Base-by-base conservation (phyloP, 129 eudicot genomes). In the Saposhnikovia divaricata region DNA sequence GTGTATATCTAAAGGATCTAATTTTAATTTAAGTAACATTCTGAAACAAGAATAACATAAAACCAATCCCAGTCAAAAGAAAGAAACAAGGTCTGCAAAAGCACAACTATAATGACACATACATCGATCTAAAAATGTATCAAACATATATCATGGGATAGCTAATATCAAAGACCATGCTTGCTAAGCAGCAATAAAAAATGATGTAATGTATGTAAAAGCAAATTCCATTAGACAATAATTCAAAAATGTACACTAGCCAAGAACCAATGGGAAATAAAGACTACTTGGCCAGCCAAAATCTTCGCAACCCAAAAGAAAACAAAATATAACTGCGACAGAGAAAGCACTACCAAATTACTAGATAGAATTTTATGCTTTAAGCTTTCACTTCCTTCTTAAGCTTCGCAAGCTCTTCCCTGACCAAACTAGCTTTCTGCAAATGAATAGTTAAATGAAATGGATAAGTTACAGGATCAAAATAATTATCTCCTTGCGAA, bases 401-500 rank as follows among this genome's bases (percentile, higher is more conserved):
- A 71, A 92, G 89, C 82, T 92, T 89, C n/a, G 94, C 89, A 72
- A 92, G 89, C 81, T 92, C 97, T 68, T 89, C 92, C 81, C 91
- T 84, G 27, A 90, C 92, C 42, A 88, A 84, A 40, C 97, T 90
- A 72, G 92, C 90, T 75, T 84, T 92, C 97, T 91, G 92, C 92
- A 89, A n/a, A 40, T 40, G 8, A 71, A 76, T 37, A 76, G 38
- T n/a, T 34, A 8, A 77, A 34, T 48, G 11, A 11, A 57, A 42
- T 59, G 39, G 2, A 25, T 25, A 43, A 63, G 50, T 21, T 59
- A 47, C 37, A 65, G 31, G 25, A 15, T 12, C 43, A 39, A 47
- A 23, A 37, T 23, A 6, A 55, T 40, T 9, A 43, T 34, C 39
- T 7, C 28, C 13, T 39, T 31, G 37, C 6, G 63, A 81, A 4